Evolutionary conservation across 192 early-diverging fungal genomes (phyloP), one percentile per base, ranked within the genome.

Genomic region (Borealophlyctis nickersoniae): DNA sequence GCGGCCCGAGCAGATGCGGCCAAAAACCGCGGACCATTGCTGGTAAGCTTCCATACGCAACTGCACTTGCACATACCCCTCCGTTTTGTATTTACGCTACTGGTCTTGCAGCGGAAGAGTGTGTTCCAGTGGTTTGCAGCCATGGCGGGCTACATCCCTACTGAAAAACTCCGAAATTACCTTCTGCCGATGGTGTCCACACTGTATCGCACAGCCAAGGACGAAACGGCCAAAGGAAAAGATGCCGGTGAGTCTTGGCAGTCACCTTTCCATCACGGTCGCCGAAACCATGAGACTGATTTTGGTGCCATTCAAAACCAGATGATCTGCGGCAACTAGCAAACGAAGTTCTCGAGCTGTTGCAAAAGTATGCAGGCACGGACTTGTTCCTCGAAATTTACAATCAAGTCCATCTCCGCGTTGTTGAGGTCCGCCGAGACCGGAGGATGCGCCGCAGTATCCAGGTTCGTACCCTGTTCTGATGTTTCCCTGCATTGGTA

Each of bases 111-210:
- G 86, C 81, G 92, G 50, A 82, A 79, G 27, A 88, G 79, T 52
- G 81, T 92, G n/a, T 98, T 93, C 79, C 86, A 93, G 65, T 93
- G 87, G 85, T 93, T 92, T 78, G 95, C 93, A 30, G 94, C 94
- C 9, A 86, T 95, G 69, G 73, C 81, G 29, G 81, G 81, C 16
- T 74, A 83, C n/a, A 74, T 96, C 11, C 78, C 81, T 1, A 36
- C 81, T 11, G 56, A 58, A 26, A 73, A 87, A 19, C 69, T 90
- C 28, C 56, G 63, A n/a, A 68, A 81, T 1, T 92, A 91, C 61
- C 62, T 96, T 29, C 70, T 79, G 61, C 72, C 87, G 0, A 88
- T 94, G 27, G 75, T 96, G 26, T 76, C 88, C 0, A 84, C 90
- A 22, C 78, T 96, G 7, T 96, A 91, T 69, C 88, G 89, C 59